Base-by-base conservation (phyloP, 1,284 basidiomycete genomes). In the Leucoagaricus sp. region DNA sequence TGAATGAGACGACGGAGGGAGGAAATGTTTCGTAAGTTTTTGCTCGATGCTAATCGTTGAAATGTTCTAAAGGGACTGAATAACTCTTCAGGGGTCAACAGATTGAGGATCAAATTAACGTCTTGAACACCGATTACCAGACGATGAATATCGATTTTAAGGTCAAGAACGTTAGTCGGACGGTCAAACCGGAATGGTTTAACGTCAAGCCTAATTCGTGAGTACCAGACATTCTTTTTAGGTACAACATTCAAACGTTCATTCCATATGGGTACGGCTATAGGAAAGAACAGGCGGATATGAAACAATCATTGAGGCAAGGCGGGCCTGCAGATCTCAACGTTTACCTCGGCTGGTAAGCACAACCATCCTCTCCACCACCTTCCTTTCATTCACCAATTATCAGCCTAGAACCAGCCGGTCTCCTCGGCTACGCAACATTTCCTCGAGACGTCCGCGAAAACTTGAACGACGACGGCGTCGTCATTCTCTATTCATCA, bases 11-110 rank as follows among this genome's bases (percentile, higher is more conserved):
- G n/a, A 33, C 67, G 10, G 63, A 64, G n/a, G 77, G 76, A 23
- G 81, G 79, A 26, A 76, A 79, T 61, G 63, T 82, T 48, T 72
- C 76, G 75, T 79, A 63, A 50, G 74, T 65, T 13, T 21, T 25
- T 38, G 28, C 26, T 19, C 12, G 12, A 7, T 12, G 31, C 12
- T 12, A 21, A 12, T 42, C 15, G 8, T 17, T 12, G 9, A 2
- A 5, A 2, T 5, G 9, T 53, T 19, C 19, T 17, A 12, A 4
- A 10, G 17, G 15, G 17, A 33, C 40, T 23, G 13, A 25, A 9
- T 10, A 1, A 3, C 36, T 25, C 8, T 21, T 2, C n/a, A 59
- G 58, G 3, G 49, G 52, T 17, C 45, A 49, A 4, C 56, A 62
- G 55, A 60, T 62, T 44, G 17, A 21, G 13, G 40, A 45, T 2